A percentile compares a stretch with the other conserved stretches of the same genome.
Evolutionary conservation across 2,329 filamentous ascomycete genomes (phyloP).

Genomic region (Curvularia spicifera): DNA sequence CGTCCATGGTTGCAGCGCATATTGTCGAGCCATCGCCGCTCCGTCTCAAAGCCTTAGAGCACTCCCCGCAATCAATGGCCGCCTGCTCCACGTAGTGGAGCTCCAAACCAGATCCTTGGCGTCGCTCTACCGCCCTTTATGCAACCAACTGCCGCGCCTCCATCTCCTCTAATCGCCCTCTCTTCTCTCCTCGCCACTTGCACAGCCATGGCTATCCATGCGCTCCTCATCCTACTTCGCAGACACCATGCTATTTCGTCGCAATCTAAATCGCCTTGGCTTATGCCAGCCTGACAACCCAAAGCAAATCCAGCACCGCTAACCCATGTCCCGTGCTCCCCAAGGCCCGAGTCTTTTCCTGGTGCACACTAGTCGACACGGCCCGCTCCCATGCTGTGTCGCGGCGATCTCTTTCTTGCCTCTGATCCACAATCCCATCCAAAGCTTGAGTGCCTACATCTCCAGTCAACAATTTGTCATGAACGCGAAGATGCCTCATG

Average conservation of each 20-base stretch:
- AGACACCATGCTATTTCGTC: background rate
- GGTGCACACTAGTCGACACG: slow-evolving; percentile 10
- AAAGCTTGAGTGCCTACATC: too few species aligned
- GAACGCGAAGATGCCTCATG: background rate
- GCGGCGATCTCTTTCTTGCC: slow-evolving; percentile 5
- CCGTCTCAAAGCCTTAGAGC: slow-evolving; percentile 5
- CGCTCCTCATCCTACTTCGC: background rate
- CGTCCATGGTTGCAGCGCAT: background rate
- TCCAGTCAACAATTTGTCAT: background rate
- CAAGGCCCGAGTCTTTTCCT: slow-evolving; percentile 4
- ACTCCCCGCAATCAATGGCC: slow-evolving; percentile 5
- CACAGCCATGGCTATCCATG: background rate
- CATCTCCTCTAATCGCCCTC: slow-evolving; percentile 2
- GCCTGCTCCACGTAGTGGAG: slow-evolving; percentile 8
- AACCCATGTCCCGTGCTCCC: slow-evolving; percentile 4
- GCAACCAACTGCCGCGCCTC: background rate
- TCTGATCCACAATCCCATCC: slow-evolving; percentile 7
- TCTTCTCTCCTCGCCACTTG: background rate
- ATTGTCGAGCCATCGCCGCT: slow-evolving; percentile 5
- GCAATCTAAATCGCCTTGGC: background rate
- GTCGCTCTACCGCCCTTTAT: background rate
- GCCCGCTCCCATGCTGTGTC: slow-evolving; percentile 13
- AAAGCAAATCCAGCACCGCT: background rate
- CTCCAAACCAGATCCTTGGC: slow-evolving; percentile 5
- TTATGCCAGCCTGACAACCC: background rate